Conservation (phyloP, 495 filamentous ascomycete species). For the Lepraria neglecta region DNA sequence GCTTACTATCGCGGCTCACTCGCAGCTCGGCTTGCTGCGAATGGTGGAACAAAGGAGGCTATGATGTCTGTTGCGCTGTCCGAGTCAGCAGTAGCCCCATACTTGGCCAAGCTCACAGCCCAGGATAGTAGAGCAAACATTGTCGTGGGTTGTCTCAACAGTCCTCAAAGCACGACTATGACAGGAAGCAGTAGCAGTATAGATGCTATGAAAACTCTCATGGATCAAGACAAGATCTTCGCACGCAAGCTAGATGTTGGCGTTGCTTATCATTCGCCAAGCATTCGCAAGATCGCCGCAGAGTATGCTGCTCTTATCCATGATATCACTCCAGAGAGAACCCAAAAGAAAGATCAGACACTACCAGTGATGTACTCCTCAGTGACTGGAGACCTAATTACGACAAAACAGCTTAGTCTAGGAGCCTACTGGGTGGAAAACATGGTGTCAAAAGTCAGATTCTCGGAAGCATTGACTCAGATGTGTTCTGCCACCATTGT, state of each 20-base stretch:
- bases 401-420: background rate
- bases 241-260: constrained; percentile 37
- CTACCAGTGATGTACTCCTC: constrained; percentile 2
- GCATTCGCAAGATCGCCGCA: constrained; percentile 34
- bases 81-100: background rate
- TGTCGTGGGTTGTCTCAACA: background rate
- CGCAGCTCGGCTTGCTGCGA: background rate
- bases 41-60: background rate
- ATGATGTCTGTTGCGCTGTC: constrained; percentile 17
- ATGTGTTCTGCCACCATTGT: background rate
- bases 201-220: constrained; percentile 28
- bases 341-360: background rate
- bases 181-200: constrained; percentile 18
- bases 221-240: constrained; percentile 33
- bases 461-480: background rate
- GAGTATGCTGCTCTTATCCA: constrained; percentile 28
- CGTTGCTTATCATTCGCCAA: constrained; percentile 41
- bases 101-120: background rate
- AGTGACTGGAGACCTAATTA: background rate
- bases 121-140: background rate
- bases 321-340: background rate
- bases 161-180: background rate
- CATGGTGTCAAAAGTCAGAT: constrained; percentile 4
- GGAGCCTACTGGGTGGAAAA: constrained; percentile 9
- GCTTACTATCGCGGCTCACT: constrained; percentile 39